phyloP scores from a whole-genome alignment of 345 rosid species.

The Luvunga scandens region DNA sequence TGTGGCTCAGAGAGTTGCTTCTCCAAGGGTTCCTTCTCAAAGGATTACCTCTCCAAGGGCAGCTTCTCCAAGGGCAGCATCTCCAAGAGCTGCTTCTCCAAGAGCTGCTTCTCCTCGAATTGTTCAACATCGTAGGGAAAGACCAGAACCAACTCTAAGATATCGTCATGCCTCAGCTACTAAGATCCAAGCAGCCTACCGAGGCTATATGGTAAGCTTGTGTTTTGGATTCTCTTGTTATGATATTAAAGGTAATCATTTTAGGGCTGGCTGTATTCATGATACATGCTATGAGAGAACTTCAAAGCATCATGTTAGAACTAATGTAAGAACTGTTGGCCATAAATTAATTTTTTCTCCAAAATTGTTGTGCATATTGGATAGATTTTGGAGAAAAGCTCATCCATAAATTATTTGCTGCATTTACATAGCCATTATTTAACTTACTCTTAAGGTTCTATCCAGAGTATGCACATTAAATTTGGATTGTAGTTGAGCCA shows the following conservation, averaged over 20 bases:
- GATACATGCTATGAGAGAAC: not conserved
- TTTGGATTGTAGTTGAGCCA: not conserved
- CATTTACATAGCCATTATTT: no score
- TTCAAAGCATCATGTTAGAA: not conserved
- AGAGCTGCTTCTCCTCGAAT: constrained; percentile 38
- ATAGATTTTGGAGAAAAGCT: not conserved
- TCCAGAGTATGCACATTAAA: not conserved
- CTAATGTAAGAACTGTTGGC: not conserved
- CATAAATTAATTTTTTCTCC: not conserved
- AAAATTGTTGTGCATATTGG: not conserved
- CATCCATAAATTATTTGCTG: not conserved
- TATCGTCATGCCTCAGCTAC: constrained; percentile 64
- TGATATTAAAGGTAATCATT: not conserved
- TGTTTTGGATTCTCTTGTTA: not conserved
- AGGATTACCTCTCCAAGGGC: constrained; percentile 47
- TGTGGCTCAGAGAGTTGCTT: constrained; percentile 48
- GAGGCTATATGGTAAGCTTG: constrained; percentile 80
- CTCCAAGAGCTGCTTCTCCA: constrained; percentile 55
- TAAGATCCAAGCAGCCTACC: constrained; percentile 83
- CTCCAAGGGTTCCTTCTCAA: constrained; percentile 50
- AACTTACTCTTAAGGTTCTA: not conserved
- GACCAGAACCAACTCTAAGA: constrained; percentile 65
- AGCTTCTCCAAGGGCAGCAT: constrained; percentile 49
- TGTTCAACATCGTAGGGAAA: constrained; percentile 46
- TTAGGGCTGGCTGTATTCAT: not conserved